phyloP scores from a whole-genome alignment of 2,329 filamentous ascomycete genomes.

The Cercospora beticola region DNA sequence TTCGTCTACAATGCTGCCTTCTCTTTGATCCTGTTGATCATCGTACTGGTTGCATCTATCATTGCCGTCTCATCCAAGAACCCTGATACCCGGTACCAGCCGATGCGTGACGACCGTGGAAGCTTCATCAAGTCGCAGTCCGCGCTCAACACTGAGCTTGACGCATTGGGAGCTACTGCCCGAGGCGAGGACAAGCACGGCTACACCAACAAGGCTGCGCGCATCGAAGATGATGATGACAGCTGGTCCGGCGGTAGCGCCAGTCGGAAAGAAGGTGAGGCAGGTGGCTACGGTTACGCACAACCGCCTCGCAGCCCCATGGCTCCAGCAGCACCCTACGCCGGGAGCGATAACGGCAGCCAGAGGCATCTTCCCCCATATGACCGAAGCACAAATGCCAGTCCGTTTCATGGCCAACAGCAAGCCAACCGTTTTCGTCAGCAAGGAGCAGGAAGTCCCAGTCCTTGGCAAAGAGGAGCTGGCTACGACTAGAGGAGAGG shows the following conservation, averaged over 20 bases:
- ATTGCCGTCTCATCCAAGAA: slow-evolving; percentile 89
- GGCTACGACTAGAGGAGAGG: slow-evolving; percentile 56
- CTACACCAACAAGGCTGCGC: slow-evolving; percentile 55
- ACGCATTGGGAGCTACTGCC: slow-evolving; percentile 84
- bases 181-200: slow-evolving; percentile 66
- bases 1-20: slow-evolving; percentile 86
- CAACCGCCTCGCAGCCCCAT: slow-evolving; percentile 52
- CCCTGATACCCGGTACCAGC: slow-evolving; percentile 90
- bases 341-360: slow-evolving; percentile 40
- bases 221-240: slow-evolving; percentile 69
- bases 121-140: slow-evolving; percentile 98
- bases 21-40: slow-evolving; percentile 75
- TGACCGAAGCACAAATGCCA: slow-evolving; percentile 39
- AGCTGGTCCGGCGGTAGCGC: slow-evolving; percentile 60
- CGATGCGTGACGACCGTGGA: slow-evolving; percentile 92
- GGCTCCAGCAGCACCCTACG: slow-evolving; percentile 49
- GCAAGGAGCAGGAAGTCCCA: slow-evolving; percentile 48
- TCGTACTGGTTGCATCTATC: slow-evolving; percentile 73
- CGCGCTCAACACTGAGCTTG: slow-evolving; percentile 82
- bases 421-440: slow-evolving; percentile 29
- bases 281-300: slow-evolving; percentile 27
- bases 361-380: slow-evolving; percentile 43
- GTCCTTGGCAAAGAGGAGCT: slow-evolving; percentile 65
- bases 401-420: slow-evolving; percentile 31
- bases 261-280: slow-evolving; percentile 42